phyloP scores from a whole-genome alignment of 2,329 filamentous ascomycete genomes.

The Cadophora sp. region DNA sequence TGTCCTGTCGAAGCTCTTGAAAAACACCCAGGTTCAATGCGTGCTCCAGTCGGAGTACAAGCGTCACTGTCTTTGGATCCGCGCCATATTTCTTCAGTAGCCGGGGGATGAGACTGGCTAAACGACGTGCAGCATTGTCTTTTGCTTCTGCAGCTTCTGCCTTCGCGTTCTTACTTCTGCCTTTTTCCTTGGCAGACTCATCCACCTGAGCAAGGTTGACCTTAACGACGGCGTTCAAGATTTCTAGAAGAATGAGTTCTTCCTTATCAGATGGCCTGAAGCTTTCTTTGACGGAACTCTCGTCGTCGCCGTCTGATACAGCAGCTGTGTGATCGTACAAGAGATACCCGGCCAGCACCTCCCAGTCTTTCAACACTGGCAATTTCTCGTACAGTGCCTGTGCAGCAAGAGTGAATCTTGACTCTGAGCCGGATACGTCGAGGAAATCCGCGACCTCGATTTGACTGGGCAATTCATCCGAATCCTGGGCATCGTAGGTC shows the following conservation, averaged over 20 bases:
- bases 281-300: conserved; percentile 47
- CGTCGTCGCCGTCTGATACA: conserved; percentile 70
- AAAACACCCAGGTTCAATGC: conserved; percentile 87
- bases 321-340: conserved; percentile 85
- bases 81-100: conserved; percentile 93
- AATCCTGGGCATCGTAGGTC: conserved; percentile 77
- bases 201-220: conserved; percentile 70
- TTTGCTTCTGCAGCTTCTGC: conserved; percentile 71
- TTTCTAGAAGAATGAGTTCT: conserved; percentile 85
- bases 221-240: conserved; percentile 84
- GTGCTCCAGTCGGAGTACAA: conserved; percentile 85
- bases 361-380: conserved; percentile 84
- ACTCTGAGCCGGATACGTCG: conserved; percentile 72
- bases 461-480: conserved; percentile 60
- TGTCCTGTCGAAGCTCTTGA: conserved; percentile 85
- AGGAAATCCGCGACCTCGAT: conserved; percentile 53
- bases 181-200: conserved; percentile 68
- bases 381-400: conserved; percentile 86
- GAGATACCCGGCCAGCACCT: conserved; percentile 86
- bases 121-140: conserved; percentile 78
- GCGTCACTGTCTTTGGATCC: conserved; percentile 83
- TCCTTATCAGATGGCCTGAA: conserved; percentile 55
- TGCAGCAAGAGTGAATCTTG: conserved; percentile 83
- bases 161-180: conserved; percentile 59
- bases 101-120: conserved; percentile 81